Base-by-base conservation (phyloP, 345 rosid genomes). In the Crucihimalaya himalaica region DNA sequence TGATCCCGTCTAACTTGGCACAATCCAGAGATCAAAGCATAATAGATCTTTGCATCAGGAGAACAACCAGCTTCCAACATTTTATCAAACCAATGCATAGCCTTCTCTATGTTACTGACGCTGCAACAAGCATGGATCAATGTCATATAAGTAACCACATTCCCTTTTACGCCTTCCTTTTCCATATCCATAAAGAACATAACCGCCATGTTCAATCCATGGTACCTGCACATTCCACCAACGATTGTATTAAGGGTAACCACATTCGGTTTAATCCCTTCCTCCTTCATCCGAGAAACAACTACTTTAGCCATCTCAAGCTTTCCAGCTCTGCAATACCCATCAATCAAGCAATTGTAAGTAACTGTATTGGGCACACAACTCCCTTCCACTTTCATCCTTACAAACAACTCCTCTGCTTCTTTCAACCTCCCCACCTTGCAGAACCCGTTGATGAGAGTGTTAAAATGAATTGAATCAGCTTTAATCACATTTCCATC, bases 381-480 rank as follows among this genome's bases (percentile, higher is more conserved):
- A 3, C 62, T 75, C 45, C 68, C 71, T 37, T 74, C 83, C 64
- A 32, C 69, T 66, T 72, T 89, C 97, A 89, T 88, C 72, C 19
- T 77, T 35, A 74, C 78, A 79, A 86, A 70, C 60, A 89, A 71
- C 58, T 40, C 79, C 62, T 87, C 77, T 15, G 87, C 97, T 73
- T 95, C 93, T 71, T 84, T 87, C 65, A 81, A 85, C 82, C 91
- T 89, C 69, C 97, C 97, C 8, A 81, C 87, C 70, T 87, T 89
- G 68, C 97, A 85, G 4, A 87, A 77, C 58, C 97, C 99, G 73
- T 92, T 82, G 25, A 91, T 84, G 54, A 92, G 68, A 14, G 92
- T 87, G 63, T 86, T 92, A 51, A 76, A 89, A 57, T 82, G 87
- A 59, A 87, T 70, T 37, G 64, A 57, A 81, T 91, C 98, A 4